These are phyloP conservation scores for Trapa bicornis DNA, from an alignment of 345 rosid species.

Conservation along the genomic window DNA sequence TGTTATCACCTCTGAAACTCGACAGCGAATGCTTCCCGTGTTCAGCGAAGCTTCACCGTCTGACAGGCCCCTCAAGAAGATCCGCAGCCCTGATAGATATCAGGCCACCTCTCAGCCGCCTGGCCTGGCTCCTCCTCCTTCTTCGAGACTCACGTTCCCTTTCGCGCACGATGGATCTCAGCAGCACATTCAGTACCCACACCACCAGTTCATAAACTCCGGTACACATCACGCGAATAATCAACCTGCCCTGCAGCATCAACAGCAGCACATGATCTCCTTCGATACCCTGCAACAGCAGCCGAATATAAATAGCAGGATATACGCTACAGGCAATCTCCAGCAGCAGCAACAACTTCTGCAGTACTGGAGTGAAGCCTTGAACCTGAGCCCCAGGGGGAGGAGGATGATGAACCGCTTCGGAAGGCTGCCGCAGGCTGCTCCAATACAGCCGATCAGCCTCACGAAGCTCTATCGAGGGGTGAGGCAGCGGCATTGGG, in stretches of 20 bases:
- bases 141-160: conserved; percentile 34
- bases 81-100: conserved; percentile 49
- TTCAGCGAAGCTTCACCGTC: conserved; percentile 20
- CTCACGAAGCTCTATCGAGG: conserved; percentile 81
- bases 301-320: neutral
- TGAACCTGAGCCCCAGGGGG: conserved; percentile 68
- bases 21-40: conserved; percentile 29
- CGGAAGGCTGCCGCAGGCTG: conserved; percentile 35
- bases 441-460: conserved; percentile 61
- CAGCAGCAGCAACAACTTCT: conserved; percentile 47
- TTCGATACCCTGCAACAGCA: conserved; percentile 34
- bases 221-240: conserved; percentile 12
- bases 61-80: conserved; percentile 48
- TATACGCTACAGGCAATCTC: conserved; percentile 22
- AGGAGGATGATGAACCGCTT: conserved; percentile 65
- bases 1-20: conserved; percentile 22
- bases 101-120: conserved; percentile 1
- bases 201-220: conserved; percentile 22
- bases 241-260: conserved; percentile 15
- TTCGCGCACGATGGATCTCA: conserved; percentile 35
- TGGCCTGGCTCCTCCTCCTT: neutral
- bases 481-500: conserved; percentile 93
- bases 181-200: conserved; percentile 27
- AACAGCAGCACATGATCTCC: conserved; percentile 63
- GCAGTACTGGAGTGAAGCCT: conserved; percentile 48